Evolutionary conservation across 176 grass and related monocot species (phyloP).

Genomic region (Aegilops speltoides): DNA sequence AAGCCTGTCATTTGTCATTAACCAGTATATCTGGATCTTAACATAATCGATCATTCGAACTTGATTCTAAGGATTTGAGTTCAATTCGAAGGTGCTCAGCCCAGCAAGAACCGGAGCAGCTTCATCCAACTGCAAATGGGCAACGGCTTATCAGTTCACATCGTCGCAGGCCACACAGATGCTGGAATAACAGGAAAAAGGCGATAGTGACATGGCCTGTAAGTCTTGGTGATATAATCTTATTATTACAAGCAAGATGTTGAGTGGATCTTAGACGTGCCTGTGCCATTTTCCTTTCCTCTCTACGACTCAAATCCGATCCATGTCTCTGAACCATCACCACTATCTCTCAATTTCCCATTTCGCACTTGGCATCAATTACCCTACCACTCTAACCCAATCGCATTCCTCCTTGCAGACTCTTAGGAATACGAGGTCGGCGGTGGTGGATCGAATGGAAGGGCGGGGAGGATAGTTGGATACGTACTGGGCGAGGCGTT

Average conservation of each 20-base stretch:
- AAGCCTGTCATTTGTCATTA: no score
- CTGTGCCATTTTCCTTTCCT: background rate
- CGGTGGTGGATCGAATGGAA: background rate
- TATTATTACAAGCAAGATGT: background rate
- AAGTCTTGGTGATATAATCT: background rate
- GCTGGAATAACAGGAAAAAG: background rate
- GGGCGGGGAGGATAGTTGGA: background rate
- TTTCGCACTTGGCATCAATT: background rate
- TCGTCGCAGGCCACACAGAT: background rate
- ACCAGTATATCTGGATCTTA: no score
- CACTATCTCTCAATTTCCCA: background rate
- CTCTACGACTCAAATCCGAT: background rate
- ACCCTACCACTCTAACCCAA: background rate
- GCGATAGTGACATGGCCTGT: background rate
- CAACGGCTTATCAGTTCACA: constrained; percentile 14
- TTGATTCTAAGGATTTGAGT: no score
- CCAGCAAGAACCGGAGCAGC: constrained; percentile 64
- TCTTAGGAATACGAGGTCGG: background rate
- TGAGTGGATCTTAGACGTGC: background rate
- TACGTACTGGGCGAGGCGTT: no score
- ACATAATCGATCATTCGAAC: no score
- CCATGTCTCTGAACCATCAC: background rate
- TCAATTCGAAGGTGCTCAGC: no score
- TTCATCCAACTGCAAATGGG: constrained; percentile 65
- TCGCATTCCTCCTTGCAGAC: background rate